These are phyloP conservation scores for Selenicereus undatus DNA, from an alignment of 148 eudicot genomes.

Conservation along the genomic window DNA sequence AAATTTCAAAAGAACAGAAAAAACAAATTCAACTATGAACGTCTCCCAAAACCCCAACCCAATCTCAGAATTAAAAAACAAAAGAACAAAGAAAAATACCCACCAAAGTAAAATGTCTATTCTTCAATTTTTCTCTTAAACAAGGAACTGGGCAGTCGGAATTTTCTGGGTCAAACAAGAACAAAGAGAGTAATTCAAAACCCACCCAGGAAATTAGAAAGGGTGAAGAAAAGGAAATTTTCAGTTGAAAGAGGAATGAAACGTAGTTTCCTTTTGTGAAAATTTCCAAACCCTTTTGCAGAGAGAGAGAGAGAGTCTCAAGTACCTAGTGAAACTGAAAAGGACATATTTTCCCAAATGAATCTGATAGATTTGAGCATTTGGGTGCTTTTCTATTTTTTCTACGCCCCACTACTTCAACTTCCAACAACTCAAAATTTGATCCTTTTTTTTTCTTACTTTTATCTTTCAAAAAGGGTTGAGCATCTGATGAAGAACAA, in stretches of 20 bases:
- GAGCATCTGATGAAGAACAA: not conserved
- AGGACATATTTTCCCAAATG: slow-evolving; percentile 25
- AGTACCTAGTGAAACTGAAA: slow-evolving; percentile 41
- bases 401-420: not conserved
- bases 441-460: slow-evolving; percentile 24
- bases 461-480: not conserved
- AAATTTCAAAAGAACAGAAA: slow-evolving; percentile 20
- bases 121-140: not conserved
- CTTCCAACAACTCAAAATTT: slow-evolving; percentile 22
- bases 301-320: slow-evolving; percentile 23
- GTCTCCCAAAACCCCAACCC: not conserved
- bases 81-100: not conserved
- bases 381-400: slow-evolving; percentile 13
- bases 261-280: slow-evolving; percentile 28
- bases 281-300: slow-evolving; percentile 20
- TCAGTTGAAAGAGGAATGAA: slow-evolving; percentile 15
- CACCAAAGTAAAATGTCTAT: not conserved
- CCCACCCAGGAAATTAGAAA: not conserved
- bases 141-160: slow-evolving; percentile 21
- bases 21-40: slow-evolving; percentile 19
- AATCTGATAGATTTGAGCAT: slow-evolving; percentile 29
- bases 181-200: slow-evolving; percentile 16
- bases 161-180: slow-evolving; percentile 30
- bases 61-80: not conserved
- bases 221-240: not conserved